Conservation (phyloP, 2,329 filamentous ascomycete genomes). For the Phyllosticta citribraziliensis region DNA sequence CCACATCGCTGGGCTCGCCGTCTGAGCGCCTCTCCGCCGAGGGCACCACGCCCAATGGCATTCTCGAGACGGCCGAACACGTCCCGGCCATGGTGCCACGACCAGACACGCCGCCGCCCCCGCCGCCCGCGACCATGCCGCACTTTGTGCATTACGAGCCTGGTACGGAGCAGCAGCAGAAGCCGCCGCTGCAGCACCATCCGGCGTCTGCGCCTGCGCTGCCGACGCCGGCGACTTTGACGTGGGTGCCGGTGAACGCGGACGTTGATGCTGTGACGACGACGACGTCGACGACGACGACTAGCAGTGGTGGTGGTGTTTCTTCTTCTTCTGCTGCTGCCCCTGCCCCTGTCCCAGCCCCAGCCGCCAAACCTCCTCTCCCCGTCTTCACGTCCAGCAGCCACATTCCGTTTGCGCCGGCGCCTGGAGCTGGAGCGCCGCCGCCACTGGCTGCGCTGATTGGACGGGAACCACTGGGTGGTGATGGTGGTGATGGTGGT, state of each 20-base stretch:
- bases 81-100: slow-evolving; percentile 19
- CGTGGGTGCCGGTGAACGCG: slow-evolving; percentile 25
- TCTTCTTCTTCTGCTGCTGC: background rate
- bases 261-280: slow-evolving; percentile 13
- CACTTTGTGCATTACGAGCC: slow-evolving; percentile 25
- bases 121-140: slow-evolving; percentile 23
- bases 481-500: background rate
- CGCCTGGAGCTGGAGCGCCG: background rate
- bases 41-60: slow-evolving; percentile 1
- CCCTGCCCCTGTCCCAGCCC: slow-evolving; percentile 16
- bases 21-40: slow-evolving; percentile 1
- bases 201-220: background rate
- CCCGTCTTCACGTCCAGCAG: slow-evolving; percentile 39
- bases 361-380: slow-evolving; percentile 20
- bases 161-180: background rate
- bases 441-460: background rate
- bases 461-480: background rate
- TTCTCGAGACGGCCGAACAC: slow-evolving; percentile 9
- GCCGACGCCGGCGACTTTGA: slow-evolving; percentile 17
- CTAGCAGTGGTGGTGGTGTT: background rate
- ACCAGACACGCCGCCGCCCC: slow-evolving; percentile 25
- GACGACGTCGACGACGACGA: too few species aligned
- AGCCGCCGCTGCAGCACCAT: background rate
- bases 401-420: slow-evolving; percentile 23
- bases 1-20: background rate